Base-by-base conservation (phyloP, 768 basidiomycete species). In the Holtermannia corniformis region DNA sequence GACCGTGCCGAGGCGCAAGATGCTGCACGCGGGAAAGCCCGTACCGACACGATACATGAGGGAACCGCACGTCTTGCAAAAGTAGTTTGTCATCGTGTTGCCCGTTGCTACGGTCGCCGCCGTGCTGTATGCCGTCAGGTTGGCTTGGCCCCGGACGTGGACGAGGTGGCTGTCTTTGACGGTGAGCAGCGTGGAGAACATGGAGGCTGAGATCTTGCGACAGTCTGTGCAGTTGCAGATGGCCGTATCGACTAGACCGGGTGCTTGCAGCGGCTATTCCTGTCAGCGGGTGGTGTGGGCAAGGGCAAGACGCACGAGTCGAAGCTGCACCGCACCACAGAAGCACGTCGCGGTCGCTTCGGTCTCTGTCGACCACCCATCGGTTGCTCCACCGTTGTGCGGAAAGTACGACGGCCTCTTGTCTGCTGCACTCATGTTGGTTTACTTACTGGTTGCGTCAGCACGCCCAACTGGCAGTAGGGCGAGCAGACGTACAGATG, bases 151-250 rank as follows among this genome's bases (percentile, higher is more conserved):
- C 10, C 65, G 53, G 28, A 54, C 25, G 56, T 63, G 54, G 13
- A 50, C 23, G 10, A 58, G 44, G 44, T 54, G 41, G 4, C 16
- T 2, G 46, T 60, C 54, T 24, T 45, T 46, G 28, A 59, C 50
- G 21, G 56, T 60, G 44, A 69, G 58, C 51, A 64, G 64, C 25
- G 65, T 57, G 5, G 63, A 60, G 52, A 62, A 63, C 63, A 64
- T 67, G n/a, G 59, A 61, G 19, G 63, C 57, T 24, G 63, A 57
- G 46, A 64, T 32, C 44, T 69, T 69, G 4, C 63, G 58, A 47
- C 67, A 67, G 51, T 69, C 67, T 25, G 59, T 41, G 49, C 67
- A 69, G 50, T 69, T 51, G 50, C 67, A 69, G 3, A 64, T 22
- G 49, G 63, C 63, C 14, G 61, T 54, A 23, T 50, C 32, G 37